Evolutionary conservation across 2,329 filamentous ascomycete species (phyloP).

Genomic region (Aspergillus calidoustus): DNA sequence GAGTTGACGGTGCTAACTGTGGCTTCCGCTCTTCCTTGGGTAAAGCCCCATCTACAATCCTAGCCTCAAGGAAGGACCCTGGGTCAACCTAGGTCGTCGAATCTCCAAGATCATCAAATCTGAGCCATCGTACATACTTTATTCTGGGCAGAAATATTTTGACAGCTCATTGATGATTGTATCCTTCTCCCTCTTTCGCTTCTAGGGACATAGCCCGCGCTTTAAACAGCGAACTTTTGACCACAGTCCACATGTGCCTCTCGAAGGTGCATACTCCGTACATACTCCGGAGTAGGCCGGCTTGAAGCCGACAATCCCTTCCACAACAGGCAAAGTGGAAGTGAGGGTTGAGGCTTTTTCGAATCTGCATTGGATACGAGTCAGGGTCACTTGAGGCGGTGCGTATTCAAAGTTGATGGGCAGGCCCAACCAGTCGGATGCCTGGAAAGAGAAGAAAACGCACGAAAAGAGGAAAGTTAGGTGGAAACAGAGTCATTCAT

Average conservation of each 20-base stretch:
- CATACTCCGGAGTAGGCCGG: not conserved
- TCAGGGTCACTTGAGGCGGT: not conserved
- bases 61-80: constrained; percentile 8
- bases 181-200: not conserved
- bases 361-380: not conserved
- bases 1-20: constrained; percentile 8
- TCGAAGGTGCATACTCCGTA: not conserved
- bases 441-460: not conserved
- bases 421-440: constrained; percentile 5
- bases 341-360: not conserved
- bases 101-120: not conserved
- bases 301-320: not conserved
- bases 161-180: not conserved
- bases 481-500: not conserved
- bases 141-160: not conserved
- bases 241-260: not conserved
- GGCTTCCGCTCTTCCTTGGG: constrained; percentile 13
- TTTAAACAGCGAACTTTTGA: not conserved
- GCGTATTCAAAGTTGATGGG: not conserved
- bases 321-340: not conserved
- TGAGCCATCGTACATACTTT: not conserved
- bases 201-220: not conserved
- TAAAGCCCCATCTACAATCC: constrained; percentile 6
- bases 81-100: constrained; percentile 3
- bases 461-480: not conserved